phyloP scores from a whole-genome alignment of 345 rosid genomes.

The Linum trigynum region DNA sequence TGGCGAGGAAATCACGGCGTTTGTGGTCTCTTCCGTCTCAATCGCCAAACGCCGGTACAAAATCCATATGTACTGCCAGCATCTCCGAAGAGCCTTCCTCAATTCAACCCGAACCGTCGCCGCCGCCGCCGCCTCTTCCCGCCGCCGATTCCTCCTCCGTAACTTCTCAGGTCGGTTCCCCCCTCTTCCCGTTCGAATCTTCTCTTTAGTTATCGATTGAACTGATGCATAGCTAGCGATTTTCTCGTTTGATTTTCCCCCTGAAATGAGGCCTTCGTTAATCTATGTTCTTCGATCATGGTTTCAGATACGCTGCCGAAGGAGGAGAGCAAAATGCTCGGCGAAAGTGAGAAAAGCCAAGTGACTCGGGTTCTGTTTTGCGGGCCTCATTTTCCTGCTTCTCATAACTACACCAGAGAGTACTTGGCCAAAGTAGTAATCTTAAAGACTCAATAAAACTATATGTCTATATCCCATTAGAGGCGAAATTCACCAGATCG shows the following conservation, averaged over 20 bases:
- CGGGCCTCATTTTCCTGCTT: slow-evolving; percentile 54
- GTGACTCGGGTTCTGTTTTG: slow-evolving; percentile 67
- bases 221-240: background rate
- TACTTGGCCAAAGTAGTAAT: too few relatives aligned
- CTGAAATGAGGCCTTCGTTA: too few relatives aligned
- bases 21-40: too few relatives aligned
- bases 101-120: background rate
- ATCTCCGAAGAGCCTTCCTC: background rate
- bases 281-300: too few relatives aligned
- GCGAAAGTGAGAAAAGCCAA: slow-evolving; percentile 12
- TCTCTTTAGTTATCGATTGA: too few relatives aligned
- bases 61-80: background rate
- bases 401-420: slow-evolving; percentile 60
- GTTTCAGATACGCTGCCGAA: slow-evolving; percentile 11
- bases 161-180: background rate
- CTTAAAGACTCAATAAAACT: too few relatives aligned
- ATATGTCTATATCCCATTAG: too few relatives aligned
- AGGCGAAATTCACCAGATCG: too few relatives aligned
- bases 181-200: background rate
- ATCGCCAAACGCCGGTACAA: too few relatives aligned
- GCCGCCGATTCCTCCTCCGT: background rate
- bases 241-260: background rate
- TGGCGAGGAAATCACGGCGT: too few relatives aligned
- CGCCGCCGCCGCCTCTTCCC: background rate
- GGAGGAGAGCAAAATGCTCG: slow-evolving; percentile 21